Base-by-base conservation (phyloP, 257 asterid genomes). In the Jacaranda copaia region DNA sequence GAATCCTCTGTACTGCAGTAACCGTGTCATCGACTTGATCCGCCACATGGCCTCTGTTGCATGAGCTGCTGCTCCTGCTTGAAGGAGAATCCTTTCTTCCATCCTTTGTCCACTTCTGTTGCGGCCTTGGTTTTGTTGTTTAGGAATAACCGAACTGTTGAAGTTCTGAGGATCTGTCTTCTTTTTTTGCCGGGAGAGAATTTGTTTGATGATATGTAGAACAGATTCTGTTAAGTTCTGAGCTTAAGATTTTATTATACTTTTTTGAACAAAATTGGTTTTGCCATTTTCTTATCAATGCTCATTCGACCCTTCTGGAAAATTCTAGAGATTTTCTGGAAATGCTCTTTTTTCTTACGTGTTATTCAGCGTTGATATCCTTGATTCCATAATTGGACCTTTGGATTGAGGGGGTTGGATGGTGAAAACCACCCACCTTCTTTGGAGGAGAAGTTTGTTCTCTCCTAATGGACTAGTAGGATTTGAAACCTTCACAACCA, bases 1-100 rank as follows among this genome's bases (percentile, higher is more conserved):
- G 35, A 19, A 20, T 42, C 18, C 6, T 32, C 38, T 69, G 16
- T 66, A 9, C 62, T 46, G 84, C 89, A 87, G 91, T 59, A 83
- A 85, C 77, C 91, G 91, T 12, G 89, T 87, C 10, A 45, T 87
- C 7, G 91, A 87, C 81, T 84, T 87, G 89, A 81, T 87, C 76
- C 87, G 89, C 0, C 91, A 87, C 83, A 87, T 87, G 91, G 81
- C 89, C 13, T 77, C 84, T 20, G 87, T 83, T 43, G 85, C 84
- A 20, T 86, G 64, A 84, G 68, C 65, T 46, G 64, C 48, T 56
- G 6, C 32, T 5, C 7, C 32, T 25, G 11, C 18, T 18, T 63
- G 68, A 46, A 71, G 45, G 65, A 35, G 16, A 35, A n/a, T 9
- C 36, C n/a, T 56, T 52, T 25, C 86, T 91, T 89, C 86, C 97